Conservation (phyloP, 2,329 filamentous ascomycete species). For the Talaromyces sp. region DNA sequence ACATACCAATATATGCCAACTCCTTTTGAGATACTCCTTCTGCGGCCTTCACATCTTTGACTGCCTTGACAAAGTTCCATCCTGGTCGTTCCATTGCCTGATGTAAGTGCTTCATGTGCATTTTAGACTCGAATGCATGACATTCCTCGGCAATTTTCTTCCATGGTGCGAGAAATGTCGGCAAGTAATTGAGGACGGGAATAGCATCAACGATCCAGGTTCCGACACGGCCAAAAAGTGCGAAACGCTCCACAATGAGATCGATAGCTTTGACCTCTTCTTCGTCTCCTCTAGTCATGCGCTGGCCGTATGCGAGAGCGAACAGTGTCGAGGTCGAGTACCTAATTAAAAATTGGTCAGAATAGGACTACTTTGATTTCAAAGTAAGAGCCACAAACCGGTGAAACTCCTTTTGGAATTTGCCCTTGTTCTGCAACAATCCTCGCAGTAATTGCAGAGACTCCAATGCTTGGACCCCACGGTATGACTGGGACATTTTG, state of each 20-base stretch:
- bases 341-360: background rate
- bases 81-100: constrained; percentile 21
- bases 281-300: constrained; percentile 42
- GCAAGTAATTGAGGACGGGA: constrained; percentile 9
- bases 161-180: constrained; percentile 15
- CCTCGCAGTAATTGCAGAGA: constrained; percentile 45
- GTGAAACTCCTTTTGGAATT: background rate
- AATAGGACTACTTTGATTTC: background rate
- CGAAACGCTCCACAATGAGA: constrained; percentile 33
- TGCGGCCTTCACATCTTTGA: background rate
- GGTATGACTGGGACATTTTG: constrained; percentile 34
- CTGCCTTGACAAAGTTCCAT: background rate
- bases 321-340: constrained; percentile 27
- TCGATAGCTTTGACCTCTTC: constrained; percentile 23
- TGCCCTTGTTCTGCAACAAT: constrained; percentile 27
- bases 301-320: constrained; percentile 51
- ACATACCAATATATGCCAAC: background rate
- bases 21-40: background rate
- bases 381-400: background rate
- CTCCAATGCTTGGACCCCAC: constrained; percentile 46
- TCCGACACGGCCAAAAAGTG: background rate
- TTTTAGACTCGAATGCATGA: constrained; percentile 19
- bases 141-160: constrained; percentile 18
- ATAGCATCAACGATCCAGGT: constrained; percentile 8
- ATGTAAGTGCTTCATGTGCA: background rate